phyloP scores from a whole-genome alignment of 768 basidiomycete species.

The Boletus subparvulus region DNA sequence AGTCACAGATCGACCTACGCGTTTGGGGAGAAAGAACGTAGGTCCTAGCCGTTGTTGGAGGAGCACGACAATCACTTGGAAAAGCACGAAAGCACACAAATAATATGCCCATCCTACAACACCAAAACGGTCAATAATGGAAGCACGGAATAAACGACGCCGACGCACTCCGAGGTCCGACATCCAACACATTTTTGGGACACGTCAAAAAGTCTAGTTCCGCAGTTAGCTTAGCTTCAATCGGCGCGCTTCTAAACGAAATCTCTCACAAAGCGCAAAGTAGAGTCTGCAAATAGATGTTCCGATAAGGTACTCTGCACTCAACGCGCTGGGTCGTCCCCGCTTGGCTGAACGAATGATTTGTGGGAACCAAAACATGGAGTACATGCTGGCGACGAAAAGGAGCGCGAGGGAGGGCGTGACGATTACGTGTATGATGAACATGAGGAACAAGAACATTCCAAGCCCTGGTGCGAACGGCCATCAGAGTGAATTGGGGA shows the following conservation, averaged over 20 bases:
- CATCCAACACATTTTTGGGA: constrained; percentile 83
- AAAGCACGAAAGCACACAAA: constrained; percentile 56
- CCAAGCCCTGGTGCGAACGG: constrained; percentile 51
- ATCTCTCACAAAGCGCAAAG: constrained; percentile 68
- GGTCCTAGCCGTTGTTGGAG: constrained; percentile 79
- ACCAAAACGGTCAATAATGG: neutral
- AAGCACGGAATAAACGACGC: neutral
- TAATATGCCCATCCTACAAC: constrained; percentile 61
- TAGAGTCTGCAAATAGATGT: constrained; percentile 71
- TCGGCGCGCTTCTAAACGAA: neutral
- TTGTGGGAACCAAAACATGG: constrained; percentile 82
- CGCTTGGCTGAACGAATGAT: constrained; percentile 74
- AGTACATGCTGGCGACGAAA: constrained; percentile 69
- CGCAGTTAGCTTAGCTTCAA: neutral
- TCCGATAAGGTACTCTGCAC: constrained; percentile 71
- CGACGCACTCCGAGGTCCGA: constrained; percentile 66
- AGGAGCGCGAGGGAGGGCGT: constrained; percentile 64
- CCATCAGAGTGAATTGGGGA: neutral
- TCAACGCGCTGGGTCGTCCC: constrained; percentile 67
- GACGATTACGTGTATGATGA: constrained; percentile 73
- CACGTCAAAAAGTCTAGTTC: constrained; percentile 77
- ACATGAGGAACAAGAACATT: constrained; percentile 64
- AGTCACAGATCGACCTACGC: constrained; percentile 41
- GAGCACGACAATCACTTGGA: constrained; percentile 61
- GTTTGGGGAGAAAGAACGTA: constrained; percentile 76